Evolutionary conservation across 2,329 filamentous ascomycete genomes (phyloP), one percentile per base, ranked within the genome.

Genomic region (Thielaviopsis populi): DNA sequence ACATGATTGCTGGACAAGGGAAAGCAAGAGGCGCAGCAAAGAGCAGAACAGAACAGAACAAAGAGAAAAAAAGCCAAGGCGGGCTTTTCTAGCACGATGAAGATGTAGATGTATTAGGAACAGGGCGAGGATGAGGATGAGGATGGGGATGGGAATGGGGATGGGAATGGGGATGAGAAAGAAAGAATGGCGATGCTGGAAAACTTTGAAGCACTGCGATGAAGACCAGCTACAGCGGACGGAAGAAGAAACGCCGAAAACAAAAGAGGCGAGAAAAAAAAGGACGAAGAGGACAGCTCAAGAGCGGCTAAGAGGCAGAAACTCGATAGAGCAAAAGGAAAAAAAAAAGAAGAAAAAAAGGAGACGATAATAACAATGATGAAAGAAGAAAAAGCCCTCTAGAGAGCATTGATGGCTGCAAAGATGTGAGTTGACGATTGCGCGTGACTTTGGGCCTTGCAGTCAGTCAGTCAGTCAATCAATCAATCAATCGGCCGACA

Each of bases 1-100:
- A 64, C 63, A 64, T 64, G 63, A 60, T 61, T 56, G 61, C 50
- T n/a, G n/a, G n/a, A 56, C 50, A 62, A 13, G 6, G 24, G 22
- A 15, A 24, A 24, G 41, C 24, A 30, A 61, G 59, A 40, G 33
- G 24, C 24, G 33, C 43, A 46, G 7, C 7, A 48, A n/a, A 43
- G 22, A 46, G 30, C 30, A 33, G 19, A 61, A 41, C 10, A 5
- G n/a, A n/a, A n/a, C n/a, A n/a, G n/a, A n/a, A n/a, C n/a, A n/a
- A n/a, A n/a, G n/a, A n/a, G n/a, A n/a, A n/a, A n/a, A 30, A 19
- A n/a, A 27, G 48, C 13, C 22, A 24, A 48, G 17, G 24, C 27
- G 10, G 53, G 27, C 53, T 56, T 56, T 19, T n/a, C n/a, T 13
- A 43, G 7, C 59, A 27, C 37, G 59, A 61, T 48, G 59, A 48